These are phyloP conservation scores for grape (Vitis vinifera) DNA, from an alignment of 164 flowering plant species.

Conservation along the genomic window DNA sequence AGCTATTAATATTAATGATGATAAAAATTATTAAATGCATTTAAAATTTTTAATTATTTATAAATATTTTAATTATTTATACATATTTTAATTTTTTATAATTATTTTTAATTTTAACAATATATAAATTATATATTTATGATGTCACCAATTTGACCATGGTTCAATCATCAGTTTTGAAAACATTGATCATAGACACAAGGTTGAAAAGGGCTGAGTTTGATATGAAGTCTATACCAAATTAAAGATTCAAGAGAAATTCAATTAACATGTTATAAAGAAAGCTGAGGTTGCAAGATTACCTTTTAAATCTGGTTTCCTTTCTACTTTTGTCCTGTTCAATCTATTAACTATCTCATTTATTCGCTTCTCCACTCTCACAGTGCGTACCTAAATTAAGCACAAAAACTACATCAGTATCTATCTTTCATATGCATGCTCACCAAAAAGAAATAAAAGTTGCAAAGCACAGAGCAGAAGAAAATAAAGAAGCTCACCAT, in stretches of 20 bases:
- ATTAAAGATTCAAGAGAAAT: neutral
- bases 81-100: no score
- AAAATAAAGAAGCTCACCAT: slow-evolving; percentile 45
- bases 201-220: no score
- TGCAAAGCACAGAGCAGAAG: neutral
- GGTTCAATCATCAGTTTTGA: no score
- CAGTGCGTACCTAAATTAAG: slow-evolving; percentile 75
- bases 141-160: no score
- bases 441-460: neutral
- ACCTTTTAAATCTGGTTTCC: slow-evolving; percentile 92
- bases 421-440: neutral
- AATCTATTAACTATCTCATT: slow-evolving; percentile 93
- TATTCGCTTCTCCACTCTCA: slow-evolving; percentile 90
- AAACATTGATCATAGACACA: no score
- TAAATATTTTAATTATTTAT: no score
- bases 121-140: no score
- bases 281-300: neutral
- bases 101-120: no score
- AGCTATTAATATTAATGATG: no score
- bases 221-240: no score
- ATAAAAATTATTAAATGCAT: no score
- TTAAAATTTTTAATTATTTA: no score
- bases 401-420: slow-evolving; percentile 1
- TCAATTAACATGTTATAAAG: neutral
- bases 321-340: slow-evolving; percentile 90